Evolutionary conservation across 306 rosid genomes (phyloP), one percentile per base, ranked within the genome.

Genomic region (Acacia confusa): DNA sequence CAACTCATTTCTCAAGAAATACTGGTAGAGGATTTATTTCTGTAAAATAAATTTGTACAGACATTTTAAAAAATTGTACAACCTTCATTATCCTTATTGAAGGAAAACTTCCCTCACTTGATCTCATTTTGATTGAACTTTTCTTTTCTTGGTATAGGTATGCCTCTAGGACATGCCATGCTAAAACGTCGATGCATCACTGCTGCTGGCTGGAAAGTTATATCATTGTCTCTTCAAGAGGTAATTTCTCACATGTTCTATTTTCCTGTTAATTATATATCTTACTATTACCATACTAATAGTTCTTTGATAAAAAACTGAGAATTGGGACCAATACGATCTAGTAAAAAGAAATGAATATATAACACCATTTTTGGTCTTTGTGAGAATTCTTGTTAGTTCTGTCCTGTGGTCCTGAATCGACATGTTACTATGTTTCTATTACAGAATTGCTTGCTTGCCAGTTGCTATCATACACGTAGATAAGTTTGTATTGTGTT

Each of bases 1-100:
- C 98, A 71, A 91, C 98, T 16, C 99, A 95, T 88, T 95, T 95
- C 93, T 93, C 99, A 53, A 92, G 99, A 90, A 95, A 95, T 53
- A 87, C 92, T 5, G 92, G 99, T 93, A 92, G 15, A 63, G 72
- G 38, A 57, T 68, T 34, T 74, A 48, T 53, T 82, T 78, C 40
- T 38, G 4, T 3, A 58, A 32, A 52, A 32, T 74, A 32, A 76
- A 24, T 60, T 77, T 44, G 30, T n/a, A 15, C 60, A 79, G 48
- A 70, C 74, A 15, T 71, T 71, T 15, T 25, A 27, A 63, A 28
- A 63, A 13, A 52, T 71, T 38, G 25, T 25, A 47, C 70, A 75
- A 41, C 70, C 76, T 58, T 68, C 53, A 9, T 67, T 67, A 8
- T 67, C 19, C 47, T 67, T 67, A 34, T 36, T 19, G 24, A 67